Evolutionary conservation across 768 basidiomycete species (phyloP).

Genomic region (Podaxis rugospora): DNA sequence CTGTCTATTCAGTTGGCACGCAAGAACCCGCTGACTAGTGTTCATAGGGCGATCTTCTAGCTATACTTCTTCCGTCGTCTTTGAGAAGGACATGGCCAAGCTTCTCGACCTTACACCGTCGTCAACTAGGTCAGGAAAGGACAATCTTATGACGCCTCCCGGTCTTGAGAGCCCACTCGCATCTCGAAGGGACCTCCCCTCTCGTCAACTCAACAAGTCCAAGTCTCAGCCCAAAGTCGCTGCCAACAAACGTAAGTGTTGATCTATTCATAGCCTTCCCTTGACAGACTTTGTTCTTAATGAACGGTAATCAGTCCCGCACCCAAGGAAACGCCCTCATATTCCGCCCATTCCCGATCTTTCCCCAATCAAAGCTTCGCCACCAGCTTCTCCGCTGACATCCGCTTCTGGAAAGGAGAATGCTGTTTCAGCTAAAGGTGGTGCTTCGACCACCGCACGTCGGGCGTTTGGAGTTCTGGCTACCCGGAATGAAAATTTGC

Average conservation of each 20-base stretch:
- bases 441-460: neutral
- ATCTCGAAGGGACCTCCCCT: constrained; percentile 13
- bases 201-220: constrained; percentile 27
- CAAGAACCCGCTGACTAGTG: neutral
- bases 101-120: constrained; percentile 32
- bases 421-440: constrained; percentile 25
- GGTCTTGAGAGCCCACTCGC: constrained; percentile 24
- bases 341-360: constrained; percentile 32
- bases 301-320: constrained; percentile 18
- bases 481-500: constrained; percentile 9
- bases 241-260: constrained; percentile 30
- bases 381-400: constrained; percentile 34
- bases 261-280: neutral
- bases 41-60: constrained; percentile 43
- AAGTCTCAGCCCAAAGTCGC: constrained; percentile 44
- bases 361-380: constrained; percentile 52
- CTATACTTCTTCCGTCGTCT: constrained; percentile 40
- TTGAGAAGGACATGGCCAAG: constrained; percentile 45
- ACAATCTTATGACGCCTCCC: constrained; percentile 29
- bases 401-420: constrained; percentile 37
- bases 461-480: constrained; percentile 13
- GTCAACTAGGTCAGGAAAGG: constrained; percentile 25
- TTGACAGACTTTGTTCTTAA: neutral
- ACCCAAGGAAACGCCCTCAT: constrained; percentile 34
- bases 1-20: constrained; percentile 5